phyloP scores from a whole-genome alignment of 305 asterid species.

The Fraxinus velutina region DNA sequence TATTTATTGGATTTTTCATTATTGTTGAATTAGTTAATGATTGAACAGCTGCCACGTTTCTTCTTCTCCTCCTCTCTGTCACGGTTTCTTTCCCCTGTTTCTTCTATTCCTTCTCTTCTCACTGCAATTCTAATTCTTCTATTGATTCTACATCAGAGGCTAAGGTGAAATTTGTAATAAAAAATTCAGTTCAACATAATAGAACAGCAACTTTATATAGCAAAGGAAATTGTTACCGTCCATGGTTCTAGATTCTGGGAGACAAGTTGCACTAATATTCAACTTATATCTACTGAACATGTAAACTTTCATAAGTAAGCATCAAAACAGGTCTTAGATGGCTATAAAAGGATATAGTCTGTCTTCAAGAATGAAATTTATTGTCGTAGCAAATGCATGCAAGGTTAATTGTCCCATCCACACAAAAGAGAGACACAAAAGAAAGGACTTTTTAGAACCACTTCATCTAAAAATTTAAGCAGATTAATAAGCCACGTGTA shows the following conservation, averaged over 20 bases:
- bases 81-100: too few species aligned
- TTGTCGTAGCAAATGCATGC: background rate
- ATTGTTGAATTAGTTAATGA: too few species aligned
- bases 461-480: background rate
- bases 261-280: background rate
- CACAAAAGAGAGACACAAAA: background rate
- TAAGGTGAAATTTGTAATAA: background rate
- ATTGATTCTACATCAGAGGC: background rate
- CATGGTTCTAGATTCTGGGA: background rate
- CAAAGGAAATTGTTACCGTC: background rate
- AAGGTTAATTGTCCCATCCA: background rate
- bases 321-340: constrained; percentile 3
- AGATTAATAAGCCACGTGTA: background rate
- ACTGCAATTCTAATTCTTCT: too few species aligned
- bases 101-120: too few species aligned
- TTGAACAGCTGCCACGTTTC: too few species aligned
- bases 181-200: background rate
- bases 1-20: too few species aligned
- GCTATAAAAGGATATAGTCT: constrained; percentile 4
- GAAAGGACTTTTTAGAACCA: background rate
- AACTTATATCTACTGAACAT: background rate
- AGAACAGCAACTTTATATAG: background rate
- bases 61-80: too few species aligned
- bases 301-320: background rate
- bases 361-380: constrained; percentile 8